These are phyloP conservation scores for Alternaria incomplexa DNA, from an alignment of 2,329 filamentous ascomycete species.

Conservation along the genomic window DNA sequence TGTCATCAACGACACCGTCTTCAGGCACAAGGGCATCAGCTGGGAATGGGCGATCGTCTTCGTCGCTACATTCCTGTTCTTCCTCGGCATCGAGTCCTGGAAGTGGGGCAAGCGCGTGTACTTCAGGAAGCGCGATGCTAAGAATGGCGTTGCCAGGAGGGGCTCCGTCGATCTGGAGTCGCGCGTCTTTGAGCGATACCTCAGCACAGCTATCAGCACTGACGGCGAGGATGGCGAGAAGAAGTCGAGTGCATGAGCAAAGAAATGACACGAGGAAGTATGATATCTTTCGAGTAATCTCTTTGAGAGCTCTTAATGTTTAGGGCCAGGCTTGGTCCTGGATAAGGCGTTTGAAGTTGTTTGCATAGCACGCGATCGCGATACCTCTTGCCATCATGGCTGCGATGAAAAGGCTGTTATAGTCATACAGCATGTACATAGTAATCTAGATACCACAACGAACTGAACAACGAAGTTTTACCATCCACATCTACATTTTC, in stretches of 20 bases:
- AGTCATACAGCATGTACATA: conserved; percentile 10
- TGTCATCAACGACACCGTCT: conserved; percentile 68
- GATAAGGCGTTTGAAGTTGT: conserved; percentile 15
- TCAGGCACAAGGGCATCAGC: conserved; percentile 68
- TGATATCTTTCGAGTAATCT: neutral
- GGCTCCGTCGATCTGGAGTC: conserved; percentile 40
- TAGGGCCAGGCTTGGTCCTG: neutral
- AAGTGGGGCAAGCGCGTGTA: conserved; percentile 68
- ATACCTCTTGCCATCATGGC: conserved; percentile 25
- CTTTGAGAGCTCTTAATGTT: conserved; percentile 1
- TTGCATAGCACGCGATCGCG: conserved; percentile 32
- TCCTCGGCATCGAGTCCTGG: conserved; percentile 68
- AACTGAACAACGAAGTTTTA: neutral
- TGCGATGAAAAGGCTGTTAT: conserved; percentile 19
- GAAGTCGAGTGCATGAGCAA: conserved; percentile 14
- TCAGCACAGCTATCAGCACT: conserved; percentile 40
- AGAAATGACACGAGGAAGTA: neutral
- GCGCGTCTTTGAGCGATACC: conserved; percentile 41
- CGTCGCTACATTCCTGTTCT: conserved; percentile 67
- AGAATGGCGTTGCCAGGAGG: conserved; percentile 26
- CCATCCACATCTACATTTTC: neutral
- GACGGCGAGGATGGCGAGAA: conserved; percentile 37
- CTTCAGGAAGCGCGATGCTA: conserved; percentile 35
- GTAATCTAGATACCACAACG: conserved; percentile 13
- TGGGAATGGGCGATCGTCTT: conserved; percentile 76